Base-by-base conservation (phyloP, 257 asterid genomes). In the Plantago elongata region DNA sequence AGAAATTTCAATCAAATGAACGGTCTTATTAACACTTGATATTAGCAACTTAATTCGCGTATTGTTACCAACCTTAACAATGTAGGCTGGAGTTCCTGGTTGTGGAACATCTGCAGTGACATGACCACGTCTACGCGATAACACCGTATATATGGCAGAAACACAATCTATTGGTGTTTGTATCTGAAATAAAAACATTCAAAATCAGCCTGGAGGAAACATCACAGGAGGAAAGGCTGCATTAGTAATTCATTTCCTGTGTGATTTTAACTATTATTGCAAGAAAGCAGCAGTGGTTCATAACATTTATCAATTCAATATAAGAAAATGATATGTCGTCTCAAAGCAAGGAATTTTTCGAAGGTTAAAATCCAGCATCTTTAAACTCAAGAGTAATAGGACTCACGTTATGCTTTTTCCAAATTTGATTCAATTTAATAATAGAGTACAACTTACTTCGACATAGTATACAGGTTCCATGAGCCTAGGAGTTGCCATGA, bases 121-220 rank as follows among this genome's bases (percentile, higher is more conserved):
- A 69, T 89, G 99, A 54, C 99, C 97, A 75, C 99, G 95, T 69
- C 99, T 75, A 63, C 99, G 95, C 0, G 95, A 92, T 66, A 92
- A 65, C 70, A 89, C 97, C 34, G 97, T 85, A 68, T 83, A 89
- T 69, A 92, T 92, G 16, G 97, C 97, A 64, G 99, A 89, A 40
- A 88, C 96, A 78, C 98, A 91, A 63, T 91, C 98, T 43, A 86
- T 89, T 48, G 99, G 99, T 11, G 99, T 92, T 75, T 92, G 97
- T 67, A 92, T 92, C 99, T 92, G 90, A 69, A 66, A 47, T 34
- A 34, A 9, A 62, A 74, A 61, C 16, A 63, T 45, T 54, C 69
- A 74, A 45, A 54, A 38, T 61, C 43, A 71, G 79, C 18, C 60
- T 15, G 51, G 3, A 64, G 34, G 45, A 49, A 34, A 34, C 4